Base-by-base conservation (phyloP, 2,329 filamentous ascomycete species). In the Thelonectria blattea region DNA sequence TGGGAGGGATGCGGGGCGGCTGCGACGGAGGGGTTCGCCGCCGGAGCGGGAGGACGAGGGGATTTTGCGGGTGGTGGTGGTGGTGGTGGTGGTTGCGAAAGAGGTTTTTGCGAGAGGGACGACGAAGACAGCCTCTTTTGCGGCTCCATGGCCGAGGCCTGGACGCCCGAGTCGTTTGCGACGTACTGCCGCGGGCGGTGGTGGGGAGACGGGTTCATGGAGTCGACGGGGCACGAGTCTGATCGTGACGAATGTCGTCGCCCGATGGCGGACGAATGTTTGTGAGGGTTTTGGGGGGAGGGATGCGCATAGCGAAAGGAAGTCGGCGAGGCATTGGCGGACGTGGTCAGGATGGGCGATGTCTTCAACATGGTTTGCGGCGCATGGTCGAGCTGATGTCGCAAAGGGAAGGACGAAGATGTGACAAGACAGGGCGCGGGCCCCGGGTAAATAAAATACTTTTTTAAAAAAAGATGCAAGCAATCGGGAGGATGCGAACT, bases 341-440 rank as follows among this genome's bases (percentile, higher is more conserved):
- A 78, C 71, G 76, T 75, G 72, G 81, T 73, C 71, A 81, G 76
- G 67, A 81, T 76, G 62, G 83, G 83, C 71, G 83, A 85, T 72
- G 82, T 83, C 75, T 83, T 84, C 81, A 86, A 81, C 84, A 86
- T 86, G 79, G 76, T 84, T 78, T 75, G 76, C 75, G 75, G 74
- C 76, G 76, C 81, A 81, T 83, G 74, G 76, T 83, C 73, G 32
- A 62, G 64, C 67, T 52, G 61, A 58, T 56, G 63, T 56, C 24
- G 37, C 41, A 47, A n/a, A 54, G 27, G 27, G 52, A 20, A 22
- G 27, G 27, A 18, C 24, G n/a, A 56, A 24, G 22, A 50, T 18
- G 30, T n/a, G n/a, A n/a, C n/a, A n/a, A n/a, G 27, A 24, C 46
- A 41, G 59, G 42, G 55, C 8, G 60, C 41, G 57, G 62, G 63